Evolutionary conservation across 495 filamentous ascomycete genomes (phyloP).

Genomic region (Tuber microsphaerosporum): DNA sequence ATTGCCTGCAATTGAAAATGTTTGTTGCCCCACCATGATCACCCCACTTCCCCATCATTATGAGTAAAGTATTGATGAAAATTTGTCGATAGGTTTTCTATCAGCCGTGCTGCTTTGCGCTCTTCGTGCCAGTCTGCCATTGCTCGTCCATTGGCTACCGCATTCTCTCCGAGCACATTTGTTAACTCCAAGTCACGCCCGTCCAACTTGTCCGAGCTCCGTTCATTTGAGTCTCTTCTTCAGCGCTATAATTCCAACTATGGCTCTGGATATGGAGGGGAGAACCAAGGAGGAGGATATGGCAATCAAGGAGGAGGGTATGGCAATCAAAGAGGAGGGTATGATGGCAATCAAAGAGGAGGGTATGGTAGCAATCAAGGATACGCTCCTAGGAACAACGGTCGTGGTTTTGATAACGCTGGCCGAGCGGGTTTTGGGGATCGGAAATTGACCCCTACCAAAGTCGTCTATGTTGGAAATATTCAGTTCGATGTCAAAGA

Average conservation of each 20-base stretch:
- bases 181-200: slow-evolving; percentile 29
- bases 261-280: slow-evolving; percentile 12
- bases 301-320: background rate
- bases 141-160: slow-evolving; percentile 29
- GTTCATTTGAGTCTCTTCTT: slow-evolving; percentile 39
- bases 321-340: background rate
- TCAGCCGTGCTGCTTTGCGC: slow-evolving; percentile 34
- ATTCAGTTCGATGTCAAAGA: slow-evolving; percentile 75
- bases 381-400: slow-evolving; percentile 7
- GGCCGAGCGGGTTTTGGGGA: slow-evolving; percentile 20
- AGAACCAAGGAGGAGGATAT: background rate
- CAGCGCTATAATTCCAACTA: slow-evolving; percentile 37
- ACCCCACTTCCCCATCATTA: slow-evolving; percentile 3
- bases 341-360: slow-evolving; percentile 1
- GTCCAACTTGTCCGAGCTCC: slow-evolving; percentile 35
- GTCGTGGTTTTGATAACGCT: slow-evolving; percentile 22
- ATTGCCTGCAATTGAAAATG: slow-evolving; percentile 27
- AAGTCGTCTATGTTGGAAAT: slow-evolving; percentile 72
- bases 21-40: slow-evolving; percentile 20
- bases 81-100: slow-evolving; percentile 34
- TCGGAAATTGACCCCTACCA: slow-evolving; percentile 26
- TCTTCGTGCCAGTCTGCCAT: slow-evolving; percentile 33
- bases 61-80: background rate
- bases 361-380: slow-evolving; percentile 10
- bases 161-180: slow-evolving; percentile 33